Base-by-base conservation (phyloP, 2,329 filamentous ascomycete genomes). In the Ophiosphaerella narmari region DNA sequence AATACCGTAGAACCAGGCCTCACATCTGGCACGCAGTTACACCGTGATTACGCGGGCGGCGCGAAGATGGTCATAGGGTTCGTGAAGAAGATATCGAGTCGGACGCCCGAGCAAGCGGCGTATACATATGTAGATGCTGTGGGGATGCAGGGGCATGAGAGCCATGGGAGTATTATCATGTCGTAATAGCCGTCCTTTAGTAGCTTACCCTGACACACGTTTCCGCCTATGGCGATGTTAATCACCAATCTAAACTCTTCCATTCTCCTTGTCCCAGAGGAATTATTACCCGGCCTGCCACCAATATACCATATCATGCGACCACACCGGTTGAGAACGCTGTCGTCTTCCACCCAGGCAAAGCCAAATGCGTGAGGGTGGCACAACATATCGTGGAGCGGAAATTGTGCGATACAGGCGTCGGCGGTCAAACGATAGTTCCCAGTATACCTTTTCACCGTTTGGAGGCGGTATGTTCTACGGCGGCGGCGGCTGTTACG, bases 171-270 rank as follows among this genome's bases (percentile, higher is more conserved):
- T 82, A 86, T 71, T 2, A 83, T 75, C 68, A 85, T 76, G 47
- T 85, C 82, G 60, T 86, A 85, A 14, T 72, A 67, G 0, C 83
- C 83, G 55, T 84, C 77, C 0, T 59, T 66, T 0, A 83, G 83
- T 11, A 74, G 68, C 60, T 76, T 77, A 0, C 81, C 82, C 13
- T 76, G 68, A 56, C 82, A 84, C 5, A 85, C 82, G 50, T 81
- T 84, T 0, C 83, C 83, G 0, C 83, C 83, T 79, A 86, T 84
- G 1, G 83, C 83, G 13, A 86, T 75, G 50, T 86, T 86, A 14
- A 86, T 75, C 51, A 85, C 67, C 7, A 86, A 70, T n/a, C 77
- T 77, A 69, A 78, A 85, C 23, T 85, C 82, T 47, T 79, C 77
- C 68, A 86, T 76, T 5, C 78, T 75, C 12, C 83, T 71, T 2